Conservation (phyloP, 768 basidiomycete genomes). For the Clathrus columnatus region DNA sequence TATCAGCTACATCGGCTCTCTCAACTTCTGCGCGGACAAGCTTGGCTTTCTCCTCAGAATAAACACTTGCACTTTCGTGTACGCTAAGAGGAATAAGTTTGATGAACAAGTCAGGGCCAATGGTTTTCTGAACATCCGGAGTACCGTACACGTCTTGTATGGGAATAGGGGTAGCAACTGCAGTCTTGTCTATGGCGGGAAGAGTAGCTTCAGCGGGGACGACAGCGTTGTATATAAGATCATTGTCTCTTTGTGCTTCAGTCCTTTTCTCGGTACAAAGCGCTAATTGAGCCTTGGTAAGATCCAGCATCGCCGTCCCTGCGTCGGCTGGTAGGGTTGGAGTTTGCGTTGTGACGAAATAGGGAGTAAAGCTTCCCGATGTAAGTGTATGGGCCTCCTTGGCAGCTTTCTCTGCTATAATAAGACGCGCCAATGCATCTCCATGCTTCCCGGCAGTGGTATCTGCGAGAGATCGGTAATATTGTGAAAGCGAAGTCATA, state of each 20-base stretch:
- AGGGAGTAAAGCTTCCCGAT: conserved; percentile 57
- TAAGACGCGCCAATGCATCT: conserved; percentile 73
- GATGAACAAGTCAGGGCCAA: conserved; percentile 86
- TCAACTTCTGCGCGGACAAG: conserved; percentile 83
- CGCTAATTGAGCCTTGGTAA: conserved; percentile 74
- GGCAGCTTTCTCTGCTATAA: conserved; percentile 64
- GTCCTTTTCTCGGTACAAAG: conserved; percentile 65
- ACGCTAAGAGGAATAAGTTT: conserved; percentile 86
- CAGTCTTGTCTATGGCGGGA: conserved; percentile 71
- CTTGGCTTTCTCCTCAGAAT: conserved; percentile 99
- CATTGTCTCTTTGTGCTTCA: conserved; percentile 84
- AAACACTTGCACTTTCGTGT: conserved; percentile 91
- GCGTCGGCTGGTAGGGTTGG: conserved; percentile 86
- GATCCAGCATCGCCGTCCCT: conserved; percentile 66
- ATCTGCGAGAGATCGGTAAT: conserved; percentile 78
- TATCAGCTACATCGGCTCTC: conserved; percentile 75
- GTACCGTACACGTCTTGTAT: conserved; percentile 93
- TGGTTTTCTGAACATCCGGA: conserved; percentile 88
- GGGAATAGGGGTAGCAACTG: conserved; percentile 73
- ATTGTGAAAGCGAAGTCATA: conserved; percentile 79
- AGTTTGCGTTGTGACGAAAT: conserved; percentile 63
- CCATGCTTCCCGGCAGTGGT: conserved; percentile 71
- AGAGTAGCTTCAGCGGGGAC: conserved; percentile 72
- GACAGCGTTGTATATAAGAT: conserved; percentile 93
- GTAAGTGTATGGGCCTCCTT: conserved; percentile 68